These are phyloP conservation scores for Cytospora mali DNA, from an alignment of 2,329 filamentous ascomycete genomes.

Conservation along the genomic window DNA sequence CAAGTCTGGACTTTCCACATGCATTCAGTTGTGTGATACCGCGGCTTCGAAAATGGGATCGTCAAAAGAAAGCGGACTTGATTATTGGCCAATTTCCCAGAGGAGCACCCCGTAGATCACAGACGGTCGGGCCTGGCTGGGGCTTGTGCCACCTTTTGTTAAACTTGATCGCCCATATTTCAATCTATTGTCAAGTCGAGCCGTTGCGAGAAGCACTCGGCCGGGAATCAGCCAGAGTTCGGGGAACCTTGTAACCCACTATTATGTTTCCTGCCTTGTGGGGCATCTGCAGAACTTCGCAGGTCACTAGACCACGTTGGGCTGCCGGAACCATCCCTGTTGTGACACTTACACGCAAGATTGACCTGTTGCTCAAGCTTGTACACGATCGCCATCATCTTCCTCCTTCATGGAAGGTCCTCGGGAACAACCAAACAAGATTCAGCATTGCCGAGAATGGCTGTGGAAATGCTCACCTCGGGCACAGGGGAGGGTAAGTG, in stretches of 20 bases:
- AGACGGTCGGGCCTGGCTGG: too few species aligned
- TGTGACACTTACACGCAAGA: neutral
- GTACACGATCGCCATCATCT: neutral
- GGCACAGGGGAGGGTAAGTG: neutral
- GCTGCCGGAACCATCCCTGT: neutral
- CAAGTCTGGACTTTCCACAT: neutral
- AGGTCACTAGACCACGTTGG: neutral
- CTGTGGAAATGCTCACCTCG: neutral
- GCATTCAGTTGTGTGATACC: too few species aligned
- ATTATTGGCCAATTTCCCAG: too few species aligned
- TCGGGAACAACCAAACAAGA: neutral
- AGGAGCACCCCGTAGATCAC: too few species aligned
- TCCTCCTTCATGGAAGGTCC: neutral
- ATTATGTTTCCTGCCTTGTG: slow-evolving; percentile 9
- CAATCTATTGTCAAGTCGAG: too few species aligned
- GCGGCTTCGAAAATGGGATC: too few species aligned
- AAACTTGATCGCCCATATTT: too few species aligned
- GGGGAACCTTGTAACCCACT: slow-evolving; percentile 2
- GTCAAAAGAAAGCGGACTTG: too few species aligned
- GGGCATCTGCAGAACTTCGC: neutral
- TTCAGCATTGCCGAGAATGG: neutral
- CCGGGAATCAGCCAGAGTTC: neutral
- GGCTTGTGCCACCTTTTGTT: too few species aligned
- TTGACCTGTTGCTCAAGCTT: too few species aligned
- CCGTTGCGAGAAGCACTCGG: neutral